Evolutionary conservation across 1,284 basidiomycete genomes (phyloP).

Genomic region (Boletellus deceptivus): DNA sequence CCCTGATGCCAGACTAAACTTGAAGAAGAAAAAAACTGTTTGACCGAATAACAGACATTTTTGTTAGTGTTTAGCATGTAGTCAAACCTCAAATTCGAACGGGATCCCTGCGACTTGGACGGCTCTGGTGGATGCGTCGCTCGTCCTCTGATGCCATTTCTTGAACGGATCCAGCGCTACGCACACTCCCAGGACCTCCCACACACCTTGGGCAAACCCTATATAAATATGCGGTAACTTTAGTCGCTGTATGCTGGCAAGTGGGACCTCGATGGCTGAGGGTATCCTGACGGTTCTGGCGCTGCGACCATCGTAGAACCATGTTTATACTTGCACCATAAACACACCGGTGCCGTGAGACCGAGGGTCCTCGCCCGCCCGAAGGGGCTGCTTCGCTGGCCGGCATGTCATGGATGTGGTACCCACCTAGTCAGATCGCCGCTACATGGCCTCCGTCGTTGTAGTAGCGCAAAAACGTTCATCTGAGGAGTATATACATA

Average conservation of each 20-base stretch:
- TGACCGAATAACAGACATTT: no score
- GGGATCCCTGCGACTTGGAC: slow-evolving; percentile 50
- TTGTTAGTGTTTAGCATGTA: no score
- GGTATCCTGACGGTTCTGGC: slow-evolving; percentile 71
- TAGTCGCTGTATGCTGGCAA: slow-evolving; percentile 85
- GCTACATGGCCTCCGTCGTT: no score
- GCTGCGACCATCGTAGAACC: slow-evolving; percentile 86
- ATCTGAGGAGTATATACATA: no score
- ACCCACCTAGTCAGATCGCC: no score
- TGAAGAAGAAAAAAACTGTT: no score
- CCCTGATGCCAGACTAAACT: no score
- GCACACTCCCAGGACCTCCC: slow-evolving; percentile 63
- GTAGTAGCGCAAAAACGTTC: no score
- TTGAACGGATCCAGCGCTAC: slow-evolving; percentile 65
- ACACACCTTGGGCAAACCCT: slow-evolving; percentile 83
- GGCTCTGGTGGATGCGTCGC: slow-evolving; percentile 40
- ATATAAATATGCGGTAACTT: slow-evolving; percentile 76
- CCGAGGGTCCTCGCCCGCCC: background rate
- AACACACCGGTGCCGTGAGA: background rate
- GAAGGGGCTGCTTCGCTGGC: no score
- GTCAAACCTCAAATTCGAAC: slow-evolving; percentile 3
- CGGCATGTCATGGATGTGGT: no score
- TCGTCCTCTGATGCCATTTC: background rate
- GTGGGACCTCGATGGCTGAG: slow-evolving; percentile 89
- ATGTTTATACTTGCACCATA: slow-evolving; percentile 83